These are phyloP conservation scores for Cladosporium sp. DNA, from an alignment of 2,329 filamentous ascomycete species.

Conservation along the genomic window DNA sequence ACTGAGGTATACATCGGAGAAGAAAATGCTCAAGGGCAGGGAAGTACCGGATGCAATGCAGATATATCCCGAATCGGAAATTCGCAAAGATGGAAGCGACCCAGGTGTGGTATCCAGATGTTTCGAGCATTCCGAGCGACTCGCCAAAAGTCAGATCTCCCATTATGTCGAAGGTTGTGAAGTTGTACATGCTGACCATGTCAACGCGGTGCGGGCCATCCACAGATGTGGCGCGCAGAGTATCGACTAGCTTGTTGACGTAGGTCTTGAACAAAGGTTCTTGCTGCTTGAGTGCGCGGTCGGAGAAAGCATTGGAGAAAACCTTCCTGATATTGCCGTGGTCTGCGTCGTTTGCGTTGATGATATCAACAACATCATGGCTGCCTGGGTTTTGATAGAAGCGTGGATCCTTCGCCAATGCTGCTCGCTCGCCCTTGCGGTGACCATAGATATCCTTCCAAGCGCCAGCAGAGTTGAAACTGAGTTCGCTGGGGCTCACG, in stretches of 20 bases:
- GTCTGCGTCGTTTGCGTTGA: too few relatives aligned
- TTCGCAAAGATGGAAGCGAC: slow-evolving; percentile 17
- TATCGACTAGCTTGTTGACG: slow-evolving; percentile 19
- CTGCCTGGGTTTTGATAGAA: too few relatives aligned
- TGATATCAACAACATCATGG: too few relatives aligned
- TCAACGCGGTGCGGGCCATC: slow-evolving; percentile 19
- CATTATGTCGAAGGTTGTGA: slow-evolving; percentile 29
- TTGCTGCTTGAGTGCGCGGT: slow-evolving; percentile 27
- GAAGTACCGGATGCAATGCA: slow-evolving; percentile 9
- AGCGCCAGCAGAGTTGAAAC: too few relatives aligned
- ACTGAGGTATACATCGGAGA: too few relatives aligned
- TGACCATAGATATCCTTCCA: too few relatives aligned
- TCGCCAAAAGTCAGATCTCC: slow-evolving; percentile 30
- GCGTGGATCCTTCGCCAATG: too few relatives aligned
- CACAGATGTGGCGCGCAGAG: slow-evolving; percentile 18
- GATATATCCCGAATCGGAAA: slow-evolving; percentile 6
- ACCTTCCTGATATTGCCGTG: not conserved
- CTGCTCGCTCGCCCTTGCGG: too few relatives aligned
- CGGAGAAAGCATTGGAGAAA: slow-evolving; percentile 26
- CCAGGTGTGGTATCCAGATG: slow-evolving; percentile 26
- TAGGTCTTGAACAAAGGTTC: slow-evolving; percentile 28
- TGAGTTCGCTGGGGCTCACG: too few relatives aligned
- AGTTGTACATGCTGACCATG: slow-evolving; percentile 30
- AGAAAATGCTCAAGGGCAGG: slow-evolving; percentile 9
- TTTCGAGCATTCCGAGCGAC: slow-evolving; percentile 28